These are phyloP conservation scores for Fulvia fulva DNA, from an alignment of 2,329 filamentous ascomycete genomes.

Conservation along the genomic window DNA sequence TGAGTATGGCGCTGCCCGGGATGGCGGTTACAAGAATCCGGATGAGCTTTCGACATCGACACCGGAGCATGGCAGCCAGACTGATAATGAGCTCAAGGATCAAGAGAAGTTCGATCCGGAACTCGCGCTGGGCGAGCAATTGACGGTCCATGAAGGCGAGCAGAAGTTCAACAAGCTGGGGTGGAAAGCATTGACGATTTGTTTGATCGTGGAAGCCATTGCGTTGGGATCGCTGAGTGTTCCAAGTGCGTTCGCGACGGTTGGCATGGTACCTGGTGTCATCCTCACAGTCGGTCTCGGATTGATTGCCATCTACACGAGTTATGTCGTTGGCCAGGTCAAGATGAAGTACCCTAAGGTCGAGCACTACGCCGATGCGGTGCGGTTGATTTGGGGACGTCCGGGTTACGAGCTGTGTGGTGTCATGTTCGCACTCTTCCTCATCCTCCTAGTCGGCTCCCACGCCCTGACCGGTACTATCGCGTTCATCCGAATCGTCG, in stretches of 20 bases:
- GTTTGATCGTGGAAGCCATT: constrained; percentile 57
- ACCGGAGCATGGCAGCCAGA: constrained; percentile 4
- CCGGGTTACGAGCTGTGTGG: constrained; percentile 42
- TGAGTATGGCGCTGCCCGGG: constrained; percentile 14
- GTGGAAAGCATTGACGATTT: constrained; percentile 44
- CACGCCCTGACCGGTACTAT: constrained; percentile 46
- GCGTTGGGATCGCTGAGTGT: constrained; percentile 57
- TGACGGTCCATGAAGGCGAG: constrained; percentile 30
- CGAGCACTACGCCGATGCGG: constrained; percentile 44
- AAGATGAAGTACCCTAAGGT: constrained; percentile 48
- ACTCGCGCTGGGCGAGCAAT: constrained; percentile 13
- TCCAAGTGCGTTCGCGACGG: constrained; percentile 51
- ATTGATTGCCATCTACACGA: constrained; percentile 57
- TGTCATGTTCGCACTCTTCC: constrained; percentile 42
- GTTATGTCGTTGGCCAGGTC: constrained; percentile 60
- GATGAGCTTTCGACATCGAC: constrained; percentile 8
- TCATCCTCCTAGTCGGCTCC: constrained; percentile 43
- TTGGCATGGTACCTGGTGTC: constrained; percentile 55
- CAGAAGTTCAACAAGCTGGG: constrained; percentile 41
- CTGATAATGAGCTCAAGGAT: constrained; percentile 8
- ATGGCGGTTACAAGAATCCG: constrained; percentile 13
- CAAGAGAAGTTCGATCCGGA: constrained; percentile 14
- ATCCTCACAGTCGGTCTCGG: constrained; percentile 55
- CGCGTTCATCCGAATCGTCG: constrained; percentile 42
- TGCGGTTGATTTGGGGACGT: constrained; percentile 40